Evolutionary conservation across 345 rosid species (phyloP).

Genomic region (Euphorbia tirucalli): DNA sequence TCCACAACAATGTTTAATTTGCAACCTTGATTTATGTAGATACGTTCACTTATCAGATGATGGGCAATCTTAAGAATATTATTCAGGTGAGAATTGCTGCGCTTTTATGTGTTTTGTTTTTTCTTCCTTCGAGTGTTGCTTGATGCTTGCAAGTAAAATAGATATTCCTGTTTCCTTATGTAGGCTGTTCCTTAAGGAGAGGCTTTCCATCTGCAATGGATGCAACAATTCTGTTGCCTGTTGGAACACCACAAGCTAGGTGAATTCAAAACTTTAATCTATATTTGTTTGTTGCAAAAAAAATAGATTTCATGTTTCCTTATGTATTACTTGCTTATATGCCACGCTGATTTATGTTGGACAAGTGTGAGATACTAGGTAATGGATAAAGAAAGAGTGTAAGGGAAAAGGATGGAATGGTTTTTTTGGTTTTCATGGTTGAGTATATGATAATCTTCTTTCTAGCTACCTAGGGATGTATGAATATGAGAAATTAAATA

Average conservation of each 20-base stretch:
- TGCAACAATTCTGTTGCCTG: slow-evolving; percentile 81
- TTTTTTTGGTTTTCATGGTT: background rate
- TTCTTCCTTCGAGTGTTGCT: background rate
- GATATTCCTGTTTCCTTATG: background rate
- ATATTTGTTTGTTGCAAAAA: too few species aligned
- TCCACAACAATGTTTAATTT: slow-evolving; percentile 93
- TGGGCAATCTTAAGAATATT: slow-evolving; percentile 94
- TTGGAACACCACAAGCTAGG: slow-evolving; percentile 96
- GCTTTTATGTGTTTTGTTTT: background rate
- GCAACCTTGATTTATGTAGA: slow-evolving; percentile 89
- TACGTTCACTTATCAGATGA: slow-evolving; percentile 90
- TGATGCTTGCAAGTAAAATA: background rate
- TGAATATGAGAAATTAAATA: too few species aligned
- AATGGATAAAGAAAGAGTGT: background rate
- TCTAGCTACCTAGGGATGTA: background rate
- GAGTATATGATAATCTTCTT: background rate
- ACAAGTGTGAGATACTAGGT: background rate
- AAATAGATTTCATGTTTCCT: too few species aligned
- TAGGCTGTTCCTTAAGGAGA: slow-evolving; percentile 69
- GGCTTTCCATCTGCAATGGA: slow-evolving; percentile 75
- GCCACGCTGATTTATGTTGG: background rate
- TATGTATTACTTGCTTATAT: slow-evolving; percentile 1
- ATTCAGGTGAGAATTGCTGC: slow-evolving; percentile 52
- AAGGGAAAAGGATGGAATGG: background rate
- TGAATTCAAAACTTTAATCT: slow-evolving; percentile 13